phyloP scores from a whole-genome alignment of 352 stramenopile genomes.

The Pseudoperonospora humuli region DNA sequence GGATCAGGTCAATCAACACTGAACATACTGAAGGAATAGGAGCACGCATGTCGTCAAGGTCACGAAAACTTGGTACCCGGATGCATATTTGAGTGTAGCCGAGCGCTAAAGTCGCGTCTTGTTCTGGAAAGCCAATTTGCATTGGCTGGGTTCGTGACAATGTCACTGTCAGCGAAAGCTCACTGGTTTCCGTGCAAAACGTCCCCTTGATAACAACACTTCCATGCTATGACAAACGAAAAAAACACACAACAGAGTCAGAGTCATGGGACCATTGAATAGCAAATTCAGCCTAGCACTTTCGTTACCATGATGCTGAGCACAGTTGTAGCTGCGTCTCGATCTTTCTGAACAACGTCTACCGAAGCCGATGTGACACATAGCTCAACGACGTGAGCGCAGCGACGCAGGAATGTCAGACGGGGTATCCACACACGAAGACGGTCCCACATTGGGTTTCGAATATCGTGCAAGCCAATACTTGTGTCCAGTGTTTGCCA shows the following conservation, averaged over 20 bases:
- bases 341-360: constrained; percentile 23
- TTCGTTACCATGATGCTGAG: constrained; percentile 18
- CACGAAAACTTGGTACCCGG: constrained; percentile 14
- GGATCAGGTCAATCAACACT: constrained; percentile 13
- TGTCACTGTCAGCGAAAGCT: constrained; percentile 14
- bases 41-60: constrained; percentile 5
- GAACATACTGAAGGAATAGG: constrained; percentile 17
- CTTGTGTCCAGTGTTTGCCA: constrained; percentile 20
- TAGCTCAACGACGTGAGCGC: constrained; percentile 30
- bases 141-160: constrained; percentile 13
- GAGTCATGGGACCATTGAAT: too few relatives aligned
- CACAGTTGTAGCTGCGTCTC: too few relatives aligned
- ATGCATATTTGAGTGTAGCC: constrained; percentile 25
- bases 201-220: constrained; percentile 18
- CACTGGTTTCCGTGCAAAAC: constrained; percentile 14
- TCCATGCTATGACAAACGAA: constrained; percentile 23
- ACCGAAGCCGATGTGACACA: constrained; percentile 23
- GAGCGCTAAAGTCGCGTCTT: constrained; percentile 10
- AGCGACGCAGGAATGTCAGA: constrained; percentile 26
- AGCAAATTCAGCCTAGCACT: too few relatives aligned
- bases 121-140: constrained; percentile 2
- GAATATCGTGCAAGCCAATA: constrained; percentile 23
- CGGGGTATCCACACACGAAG: constrained; percentile 35
- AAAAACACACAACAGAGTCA: too few relatives aligned
- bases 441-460: constrained; percentile 31